Evolutionary conservation across 2,329 filamentous ascomycete genomes (phyloP), one percentile per base, ranked within the genome.

Genomic region (Sarocladium kiliense): DNA sequence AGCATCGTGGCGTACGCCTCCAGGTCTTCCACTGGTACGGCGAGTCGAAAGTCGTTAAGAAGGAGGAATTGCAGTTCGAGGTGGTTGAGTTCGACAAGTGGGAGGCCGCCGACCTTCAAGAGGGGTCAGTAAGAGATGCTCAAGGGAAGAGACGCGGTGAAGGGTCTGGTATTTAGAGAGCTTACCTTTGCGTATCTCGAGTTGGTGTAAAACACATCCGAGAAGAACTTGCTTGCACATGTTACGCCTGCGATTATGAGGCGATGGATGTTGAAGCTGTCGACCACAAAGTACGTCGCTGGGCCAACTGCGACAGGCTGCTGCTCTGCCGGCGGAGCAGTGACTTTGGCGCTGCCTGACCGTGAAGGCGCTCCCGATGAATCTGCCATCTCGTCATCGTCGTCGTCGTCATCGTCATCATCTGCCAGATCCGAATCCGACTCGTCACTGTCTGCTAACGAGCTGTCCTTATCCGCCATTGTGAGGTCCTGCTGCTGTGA

Each of bases 201-300:
- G 72, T 99, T 99, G 10, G 94, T 99, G 69, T 97, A 99, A 65
- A 99, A 99, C 39, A 97, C 93, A 73, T 99, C 84, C 4, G 93
- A 97, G 73, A 99, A 99, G 79, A 97, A 99, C 72, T 99, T 99
- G 82, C 93, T 97, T 4, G 94, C 92, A 71, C 94, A 97, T 2
- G 94, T 99, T 44, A 99, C 94, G 34, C 93, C 94, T 2, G 94
- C 91, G 68, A 99, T 99, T 55, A 97, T 92, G 55, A 99, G 77
- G 55, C 94, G 86, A 68, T 99, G 94, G 60, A 99, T 97, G 73
- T 99, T 99, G 76, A 94, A 99, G 74, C 94, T 97, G 73, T 99
- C 94, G 11, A 97, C 94, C 39, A 97, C 93, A 67, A 99, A 97
- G 57, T 82, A 84, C 9, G 80, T 82, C 4, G 78, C 77, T n/a